These are phyloP conservation scores for Lentinus tigrinus DNA, from an alignment of 768 basidiomycete species.

Conservation along the genomic window DNA sequence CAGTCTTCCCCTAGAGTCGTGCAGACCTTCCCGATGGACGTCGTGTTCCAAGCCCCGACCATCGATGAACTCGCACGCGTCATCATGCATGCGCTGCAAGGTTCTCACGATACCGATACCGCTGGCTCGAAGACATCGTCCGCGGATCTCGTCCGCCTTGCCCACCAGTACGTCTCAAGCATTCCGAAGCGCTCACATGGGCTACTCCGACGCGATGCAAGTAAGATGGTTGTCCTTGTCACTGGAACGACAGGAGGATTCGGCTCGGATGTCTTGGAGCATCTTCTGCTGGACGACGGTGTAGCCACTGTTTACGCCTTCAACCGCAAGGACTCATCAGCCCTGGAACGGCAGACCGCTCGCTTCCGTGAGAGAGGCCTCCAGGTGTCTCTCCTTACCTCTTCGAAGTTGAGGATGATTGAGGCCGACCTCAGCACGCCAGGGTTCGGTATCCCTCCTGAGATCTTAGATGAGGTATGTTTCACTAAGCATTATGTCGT, in stretches of 20 bases:
- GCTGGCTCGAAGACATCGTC: too few relatives aligned
- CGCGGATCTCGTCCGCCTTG: too few relatives aligned
- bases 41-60: too few relatives aligned
- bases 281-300: constrained; percentile 13
- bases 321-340: constrained; percentile 21
- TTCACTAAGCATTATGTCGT: too few relatives aligned
- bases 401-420: constrained; percentile 33
- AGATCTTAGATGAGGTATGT: constrained; percentile 29
- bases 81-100: too few relatives aligned
- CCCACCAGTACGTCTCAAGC: too few relatives aligned
- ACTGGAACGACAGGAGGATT: constrained; percentile 34
- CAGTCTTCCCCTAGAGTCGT: constrained; percentile 29
- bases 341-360: constrained; percentile 27
- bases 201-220: too few relatives aligned
- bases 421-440: constrained; percentile 28
- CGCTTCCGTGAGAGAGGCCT: constrained; percentile 32
- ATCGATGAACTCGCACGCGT: too few relatives aligned
- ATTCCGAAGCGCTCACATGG: too few relatives aligned
- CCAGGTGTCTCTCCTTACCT: constrained; percentile 26
- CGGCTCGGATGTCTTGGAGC: constrained; percentile 26
- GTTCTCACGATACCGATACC: too few relatives aligned
- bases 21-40: too few relatives aligned
- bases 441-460: constrained; percentile 28
- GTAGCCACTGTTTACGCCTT: constrained; percentile 25
- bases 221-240: constrained; percentile 18